Evolutionary conservation across 164 flowering plant genomes (phyloP).

Genomic region (Santalum album): DNA sequence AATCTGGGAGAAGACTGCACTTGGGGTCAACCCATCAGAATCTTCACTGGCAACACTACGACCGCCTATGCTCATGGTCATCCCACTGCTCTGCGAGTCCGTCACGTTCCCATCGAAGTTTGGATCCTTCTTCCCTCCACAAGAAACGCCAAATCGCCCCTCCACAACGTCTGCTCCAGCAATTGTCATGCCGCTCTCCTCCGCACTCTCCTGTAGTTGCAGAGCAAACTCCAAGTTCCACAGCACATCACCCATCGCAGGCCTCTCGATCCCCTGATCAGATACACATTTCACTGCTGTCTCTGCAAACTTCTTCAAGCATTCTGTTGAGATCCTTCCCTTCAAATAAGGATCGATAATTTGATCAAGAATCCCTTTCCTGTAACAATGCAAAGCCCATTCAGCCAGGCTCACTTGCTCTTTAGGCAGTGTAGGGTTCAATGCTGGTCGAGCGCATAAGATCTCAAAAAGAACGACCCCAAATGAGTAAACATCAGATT

Average conservation of each 20-base stretch:
- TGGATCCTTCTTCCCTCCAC: constrained; percentile 47
- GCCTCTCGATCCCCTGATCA: constrained; percentile 67
- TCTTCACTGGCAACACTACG: constrained; percentile 80
- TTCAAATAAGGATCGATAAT: constrained; percentile 63
- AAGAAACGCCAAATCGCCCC: constrained; percentile 18
- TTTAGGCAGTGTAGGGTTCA: constrained; percentile 64
- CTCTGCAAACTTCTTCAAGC: constrained; percentile 65
- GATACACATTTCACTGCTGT: constrained; percentile 69
- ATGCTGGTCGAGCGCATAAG: constrained; percentile 71
- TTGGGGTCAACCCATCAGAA: constrained; percentile 82
- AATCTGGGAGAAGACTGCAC: constrained; percentile 88
- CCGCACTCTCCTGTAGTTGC: constrained; percentile 74
- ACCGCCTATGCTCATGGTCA: constrained; percentile 74
- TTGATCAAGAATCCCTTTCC: constrained; percentile 67
- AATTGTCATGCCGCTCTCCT: constrained; percentile 46
- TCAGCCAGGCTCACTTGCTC: constrained; percentile 82
- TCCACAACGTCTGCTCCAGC: constrained; percentile 32
- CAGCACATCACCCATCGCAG: constrained; percentile 81
- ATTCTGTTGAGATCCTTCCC: constrained; percentile 69
- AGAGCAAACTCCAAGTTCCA: constrained; percentile 83
- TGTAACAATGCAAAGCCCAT: constrained; percentile 75
- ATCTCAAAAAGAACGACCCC: constrained; percentile 80
- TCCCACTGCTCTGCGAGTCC: constrained; percentile 74
- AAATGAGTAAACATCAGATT: constrained; percentile 77
- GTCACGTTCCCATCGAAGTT: constrained; percentile 40